Percentiles rank a stretch among this genome's conserved stretches.
Evolutionary conservation across 2,329 filamentous ascomycete genomes (phyloP).

Genomic region (Exutisphaerella laricina): DNA sequence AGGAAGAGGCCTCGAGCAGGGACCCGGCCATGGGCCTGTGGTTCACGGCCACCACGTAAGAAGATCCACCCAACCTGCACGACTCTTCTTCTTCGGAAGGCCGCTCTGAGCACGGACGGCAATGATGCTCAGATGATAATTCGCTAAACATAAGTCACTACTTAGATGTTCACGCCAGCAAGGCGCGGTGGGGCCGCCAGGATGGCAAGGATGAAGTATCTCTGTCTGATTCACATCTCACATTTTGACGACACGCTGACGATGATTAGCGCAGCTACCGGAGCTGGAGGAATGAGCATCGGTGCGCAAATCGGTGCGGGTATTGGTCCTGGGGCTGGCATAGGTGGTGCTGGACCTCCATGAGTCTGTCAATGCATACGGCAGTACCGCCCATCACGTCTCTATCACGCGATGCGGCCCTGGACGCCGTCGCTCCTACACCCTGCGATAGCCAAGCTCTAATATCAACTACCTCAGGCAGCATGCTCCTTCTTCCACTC

Average conservation of each 20-base stretch:
- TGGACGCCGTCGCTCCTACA: slow-evolving; percentile 1
- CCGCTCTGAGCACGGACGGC: too few relatives aligned
- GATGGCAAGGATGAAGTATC: slow-evolving; percentile 2
- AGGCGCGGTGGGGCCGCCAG: background rate
- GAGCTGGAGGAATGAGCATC: slow-evolving; percentile 3
- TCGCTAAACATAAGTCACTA: too few relatives aligned
- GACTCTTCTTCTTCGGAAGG: too few relatives aligned
- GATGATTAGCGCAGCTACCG: background rate
- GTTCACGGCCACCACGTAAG: slow-evolving; percentile 4
- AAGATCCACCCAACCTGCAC: too few relatives aligned
- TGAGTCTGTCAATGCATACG: background rate
- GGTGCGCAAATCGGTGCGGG: slow-evolving; percentile 4
- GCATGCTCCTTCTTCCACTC: slow-evolving; percentile 9
- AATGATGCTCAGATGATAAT: too few relatives aligned
- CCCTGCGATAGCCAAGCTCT: background rate
- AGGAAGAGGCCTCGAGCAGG: background rate
- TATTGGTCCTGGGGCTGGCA: background rate
- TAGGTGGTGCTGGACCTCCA: background rate
- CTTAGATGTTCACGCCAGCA: slow-evolving; percentile 4
- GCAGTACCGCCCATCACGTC: too few relatives aligned
- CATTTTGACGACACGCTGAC: too few relatives aligned
- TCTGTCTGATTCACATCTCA: too few relatives aligned
- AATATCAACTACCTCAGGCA: background rate
- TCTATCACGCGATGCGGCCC: background rate
- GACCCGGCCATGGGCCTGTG: slow-evolving; percentile 4